phyloP scores from a whole-genome alignment of 768 basidiomycete species.

The Tubosaeta sp. region DNA sequence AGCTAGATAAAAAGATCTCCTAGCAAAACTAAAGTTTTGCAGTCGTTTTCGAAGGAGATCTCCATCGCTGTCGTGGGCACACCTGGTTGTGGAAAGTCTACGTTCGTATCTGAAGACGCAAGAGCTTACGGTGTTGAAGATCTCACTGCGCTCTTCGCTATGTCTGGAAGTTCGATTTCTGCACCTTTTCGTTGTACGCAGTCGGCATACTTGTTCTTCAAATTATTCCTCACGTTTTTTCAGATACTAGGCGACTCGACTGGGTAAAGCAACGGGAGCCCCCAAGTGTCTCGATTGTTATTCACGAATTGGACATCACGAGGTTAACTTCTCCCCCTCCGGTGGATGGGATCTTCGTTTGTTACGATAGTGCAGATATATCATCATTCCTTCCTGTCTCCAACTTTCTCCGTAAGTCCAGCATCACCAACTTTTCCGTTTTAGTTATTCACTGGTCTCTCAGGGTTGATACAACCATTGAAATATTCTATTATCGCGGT shows the following conservation, averaged over 20 bases:
- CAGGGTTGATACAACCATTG: constrained; percentile 57
- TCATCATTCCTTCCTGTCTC: constrained; percentile 64
- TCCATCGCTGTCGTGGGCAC: constrained; percentile 79
- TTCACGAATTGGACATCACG: constrained; percentile 54
- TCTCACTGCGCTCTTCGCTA: constrained; percentile 30
- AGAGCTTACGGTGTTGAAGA: constrained; percentile 54
- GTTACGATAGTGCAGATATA: constrained; percentile 70
- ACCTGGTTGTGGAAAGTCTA: constrained; percentile 79
- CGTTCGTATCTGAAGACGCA: constrained; percentile 73
- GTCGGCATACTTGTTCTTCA: background rate
- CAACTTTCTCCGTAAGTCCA: constrained; percentile 63
- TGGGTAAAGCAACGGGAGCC: constrained; percentile 38
- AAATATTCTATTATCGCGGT: constrained; percentile 69
- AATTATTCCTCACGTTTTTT: constrained; percentile 20
- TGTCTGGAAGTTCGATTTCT: constrained; percentile 31
- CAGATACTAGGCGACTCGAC: constrained; percentile 32
- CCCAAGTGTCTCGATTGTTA: constrained; percentile 43
- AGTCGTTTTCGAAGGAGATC: constrained; percentile 35
- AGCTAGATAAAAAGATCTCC: background rate
- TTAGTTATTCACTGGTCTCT: constrained; percentile 8
- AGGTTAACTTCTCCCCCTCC: constrained; percentile 54
- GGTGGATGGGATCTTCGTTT: constrained; percentile 78
- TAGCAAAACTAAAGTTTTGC: constrained; percentile 6
- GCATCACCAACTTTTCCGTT: constrained; percentile 2
- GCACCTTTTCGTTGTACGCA: constrained; percentile 40